Evolutionary conservation across 2,329 filamentous ascomycete genomes (phyloP), one percentile per base, ranked within the genome.

Genomic region (Xylaria sp.): DNA sequence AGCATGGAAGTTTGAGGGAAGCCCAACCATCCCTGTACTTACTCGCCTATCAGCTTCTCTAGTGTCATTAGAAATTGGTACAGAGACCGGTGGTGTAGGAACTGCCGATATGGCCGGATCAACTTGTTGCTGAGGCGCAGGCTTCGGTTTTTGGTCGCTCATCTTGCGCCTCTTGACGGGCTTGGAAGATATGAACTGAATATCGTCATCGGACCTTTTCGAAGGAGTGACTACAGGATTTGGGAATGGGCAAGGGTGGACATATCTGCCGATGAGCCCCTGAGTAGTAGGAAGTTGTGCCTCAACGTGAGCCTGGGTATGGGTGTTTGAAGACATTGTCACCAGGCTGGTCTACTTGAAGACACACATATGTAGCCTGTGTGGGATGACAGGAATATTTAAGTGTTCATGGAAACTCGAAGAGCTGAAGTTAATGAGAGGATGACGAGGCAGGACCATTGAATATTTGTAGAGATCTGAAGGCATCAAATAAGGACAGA

Each of bases 151-250:
- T 40, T 51, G 54, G 20, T 62, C 60, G 41, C 57, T 69, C 54
- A 60, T 61, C 60, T 66, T 72, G 39, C 60, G 65, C 58, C 69
- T 76, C 65, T 76, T 78, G 46, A 76, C 71, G 8, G 76, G 74
- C 20, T 73, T 72, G 18, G 70, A 72, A 40, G 74, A 77, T 26
- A 79, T 66, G 49, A 78, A 76, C 57, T 78, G 69, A 26, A 79
- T 67, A 45, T 79, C 77, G 52, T 69, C 64, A 44, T 78, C 74
- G 20, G 59, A 61, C 48, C 65, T 56, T 59, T 72, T 74, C 2
- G 60, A 60, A 34, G 66, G 61, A 19, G 56, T 50, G 18, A 43
- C 11, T 18, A 48, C 17, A 39, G 54, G 19, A 26, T 47, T 52
- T 2, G 47, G 17, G 21, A 21, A 29, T 22, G 51, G 39, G 24